Evolutionary conservation across 148 eudicot genomes (phyloP).

Genomic region (Salicornia ramosissima): DNA sequence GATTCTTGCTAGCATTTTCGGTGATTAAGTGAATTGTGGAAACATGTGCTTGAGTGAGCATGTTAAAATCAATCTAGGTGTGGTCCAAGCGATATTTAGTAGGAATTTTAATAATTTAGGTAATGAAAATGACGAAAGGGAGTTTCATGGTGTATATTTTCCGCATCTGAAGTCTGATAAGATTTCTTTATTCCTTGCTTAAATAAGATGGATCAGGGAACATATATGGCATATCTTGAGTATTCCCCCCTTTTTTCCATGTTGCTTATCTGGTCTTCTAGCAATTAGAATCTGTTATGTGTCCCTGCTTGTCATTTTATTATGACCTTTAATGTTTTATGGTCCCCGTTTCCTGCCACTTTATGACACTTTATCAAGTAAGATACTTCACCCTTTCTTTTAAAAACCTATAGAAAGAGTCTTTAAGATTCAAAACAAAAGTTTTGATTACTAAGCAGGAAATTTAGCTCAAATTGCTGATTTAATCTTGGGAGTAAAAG

Average conservation of each 20-base stretch:
- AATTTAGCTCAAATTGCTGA: background rate
- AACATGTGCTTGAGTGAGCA: background rate
- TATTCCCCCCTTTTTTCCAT: background rate
- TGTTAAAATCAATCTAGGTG: background rate
- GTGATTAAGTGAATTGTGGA: background rate
- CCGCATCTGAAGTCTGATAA: background rate
- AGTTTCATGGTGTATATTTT: background rate
- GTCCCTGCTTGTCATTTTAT: background rate
- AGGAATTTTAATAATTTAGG: background rate
- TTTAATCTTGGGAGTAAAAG: background rate
- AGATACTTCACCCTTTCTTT: background rate
- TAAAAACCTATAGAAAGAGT: background rate
- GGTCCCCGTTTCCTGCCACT: background rate
- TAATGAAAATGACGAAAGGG: background rate
- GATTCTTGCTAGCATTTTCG: constrained; percentile 2
- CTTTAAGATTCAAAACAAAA: background rate
- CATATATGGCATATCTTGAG: background rate
- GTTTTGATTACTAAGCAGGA: background rate
- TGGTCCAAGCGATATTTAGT: background rate
- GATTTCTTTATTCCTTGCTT: background rate
- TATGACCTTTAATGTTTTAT: background rate
- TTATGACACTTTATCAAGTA: background rate
- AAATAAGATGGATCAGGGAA: background rate
- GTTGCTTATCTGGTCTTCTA: background rate
- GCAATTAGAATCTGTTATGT: background rate